Evolutionary conservation across 768 basidiomycete genomes (phyloP), one percentile per base, ranked within the genome.

Genomic region (Macrolepiota fuliginosa): DNA sequence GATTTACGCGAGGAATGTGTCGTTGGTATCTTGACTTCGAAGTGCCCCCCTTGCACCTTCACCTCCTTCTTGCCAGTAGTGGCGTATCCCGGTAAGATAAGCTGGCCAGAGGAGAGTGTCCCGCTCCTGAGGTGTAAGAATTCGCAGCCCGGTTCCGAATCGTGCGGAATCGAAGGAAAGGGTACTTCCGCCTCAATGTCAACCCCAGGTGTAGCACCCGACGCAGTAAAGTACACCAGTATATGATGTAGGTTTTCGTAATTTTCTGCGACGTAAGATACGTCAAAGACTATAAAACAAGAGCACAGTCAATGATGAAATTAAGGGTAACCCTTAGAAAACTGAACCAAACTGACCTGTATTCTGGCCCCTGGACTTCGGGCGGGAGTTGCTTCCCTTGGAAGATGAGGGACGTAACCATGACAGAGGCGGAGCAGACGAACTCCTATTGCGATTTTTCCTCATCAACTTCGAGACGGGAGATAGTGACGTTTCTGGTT

Each of bases 181-280:
- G 87, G 72, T 12, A 92, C 86, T 65, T 91, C 89, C 0, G 90
- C 88, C 66, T 84, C 85, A 22, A 89, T 72, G 55, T 86, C 83
- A 11, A 77, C 71, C 2, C 81, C 81, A 3, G 81, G 74, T 1
- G 75, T 78, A 3, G 77, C 69, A 2, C 83, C 83, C 1, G 78
- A 78, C 35, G 87, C 75, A 22, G 83, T 83, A 55, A 95, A 76
- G 70, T 93, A 90, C 24, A 93, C 83, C 37, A 93, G 77, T 32
- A 96, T 81, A 53, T 89, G 89, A 24, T 87, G 86, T 3, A 98
- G 83, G 60, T 87, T 92, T 70, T 95, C 92, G 69, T 96, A 94
- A 68, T 92, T 84, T 73, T 97, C 96, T 25, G 83, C 83, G 36
- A 85, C 77, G 64, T 84, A 83, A 47, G 73, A 67, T 27, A 84